Evolutionary conservation across 2,329 filamentous ascomycete genomes (phyloP).

Genomic region (Ophiosphaerella narmari): DNA sequence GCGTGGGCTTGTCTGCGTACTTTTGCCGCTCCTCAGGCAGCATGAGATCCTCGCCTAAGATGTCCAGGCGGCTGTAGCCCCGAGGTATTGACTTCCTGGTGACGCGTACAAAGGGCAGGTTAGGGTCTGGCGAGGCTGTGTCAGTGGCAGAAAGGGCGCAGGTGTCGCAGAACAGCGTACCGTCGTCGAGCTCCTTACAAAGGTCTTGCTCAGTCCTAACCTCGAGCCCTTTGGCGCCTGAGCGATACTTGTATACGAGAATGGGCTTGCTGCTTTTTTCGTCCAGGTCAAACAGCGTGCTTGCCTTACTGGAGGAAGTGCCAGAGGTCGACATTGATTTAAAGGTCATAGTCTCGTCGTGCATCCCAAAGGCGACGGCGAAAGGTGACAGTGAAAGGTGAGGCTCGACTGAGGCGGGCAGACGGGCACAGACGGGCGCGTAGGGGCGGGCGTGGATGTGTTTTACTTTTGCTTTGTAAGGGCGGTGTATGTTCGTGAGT

Average conservation of each 20-base stretch:
- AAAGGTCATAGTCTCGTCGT: conserved; percentile 46
- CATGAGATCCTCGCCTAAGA: conserved; percentile 52
- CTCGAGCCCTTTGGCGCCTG: conserved; percentile 44
- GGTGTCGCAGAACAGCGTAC: conserved; percentile 26
- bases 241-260: conserved; percentile 53
- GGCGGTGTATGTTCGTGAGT: conserved; percentile 20
- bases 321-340: conserved; percentile 50
- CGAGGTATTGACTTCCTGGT: conserved; percentile 54
- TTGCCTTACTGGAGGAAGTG: conserved; percentile 43
- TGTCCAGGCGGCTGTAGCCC: conserved; percentile 52
- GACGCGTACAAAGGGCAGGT: conserved; percentile 48
- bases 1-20: conserved; percentile 52
- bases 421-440: not conserved
- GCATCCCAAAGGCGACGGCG: conserved; percentile 17
- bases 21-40: conserved; percentile 38
- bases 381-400: conserved; percentile 25
- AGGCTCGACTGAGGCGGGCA: conserved; percentile 32
- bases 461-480: conserved; percentile 6
- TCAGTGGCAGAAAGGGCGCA: conserved; percentile 17
- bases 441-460: conserved; percentile 2
- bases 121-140: conserved; percentile 43
- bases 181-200: conserved; percentile 44
- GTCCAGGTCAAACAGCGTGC: conserved; percentile 51
- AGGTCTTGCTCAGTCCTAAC: conserved; percentile 52
- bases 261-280: conserved; percentile 50